phyloP scores from a whole-genome alignment of 2,329 filamentous ascomycete species.

The Stemphylium vesicarium region DNA sequence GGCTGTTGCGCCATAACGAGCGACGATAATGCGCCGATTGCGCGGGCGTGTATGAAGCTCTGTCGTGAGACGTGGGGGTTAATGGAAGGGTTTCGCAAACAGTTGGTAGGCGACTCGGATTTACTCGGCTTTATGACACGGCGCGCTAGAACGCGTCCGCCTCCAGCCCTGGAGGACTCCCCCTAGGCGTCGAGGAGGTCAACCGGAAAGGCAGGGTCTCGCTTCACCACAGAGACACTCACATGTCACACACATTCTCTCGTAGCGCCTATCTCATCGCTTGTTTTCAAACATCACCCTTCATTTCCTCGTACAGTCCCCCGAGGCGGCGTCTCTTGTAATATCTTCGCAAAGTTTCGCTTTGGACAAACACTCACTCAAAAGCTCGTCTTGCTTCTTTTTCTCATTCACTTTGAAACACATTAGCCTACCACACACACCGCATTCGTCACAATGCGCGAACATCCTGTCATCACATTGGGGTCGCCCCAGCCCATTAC shows the following conservation, averaged over 20 bases:
- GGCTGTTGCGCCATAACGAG: constrained; percentile 41
- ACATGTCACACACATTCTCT: background rate
- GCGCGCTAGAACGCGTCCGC: constrained; percentile 13
- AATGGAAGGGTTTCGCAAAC: background rate
- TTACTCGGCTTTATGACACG: constrained; percentile 4
- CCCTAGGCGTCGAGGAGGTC: background rate
- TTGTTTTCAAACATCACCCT: constrained; percentile 9
- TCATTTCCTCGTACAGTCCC: background rate
- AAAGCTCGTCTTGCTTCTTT: constrained; percentile 3
- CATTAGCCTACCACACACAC: background rate
- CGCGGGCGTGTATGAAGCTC: background rate
- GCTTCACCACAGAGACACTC: constrained; percentile 7
- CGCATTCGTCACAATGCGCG: constrained; percentile 22
- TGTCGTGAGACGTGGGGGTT: background rate
- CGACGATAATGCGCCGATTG: constrained; percentile 9
- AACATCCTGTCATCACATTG: constrained; percentile 19
- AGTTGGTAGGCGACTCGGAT: background rate
- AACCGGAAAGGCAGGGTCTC: background rate
- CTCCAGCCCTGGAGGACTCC: background rate
- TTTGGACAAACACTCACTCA: background rate
- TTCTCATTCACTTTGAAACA: background rate
- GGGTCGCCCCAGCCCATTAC: constrained; percentile 32
- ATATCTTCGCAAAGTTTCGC: background rate
- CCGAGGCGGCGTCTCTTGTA: background rate
- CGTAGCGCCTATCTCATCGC: background rate